phyloP scores from a whole-genome alignment of 306 rosid genomes.

The Pyrus pyrifolia region DNA sequence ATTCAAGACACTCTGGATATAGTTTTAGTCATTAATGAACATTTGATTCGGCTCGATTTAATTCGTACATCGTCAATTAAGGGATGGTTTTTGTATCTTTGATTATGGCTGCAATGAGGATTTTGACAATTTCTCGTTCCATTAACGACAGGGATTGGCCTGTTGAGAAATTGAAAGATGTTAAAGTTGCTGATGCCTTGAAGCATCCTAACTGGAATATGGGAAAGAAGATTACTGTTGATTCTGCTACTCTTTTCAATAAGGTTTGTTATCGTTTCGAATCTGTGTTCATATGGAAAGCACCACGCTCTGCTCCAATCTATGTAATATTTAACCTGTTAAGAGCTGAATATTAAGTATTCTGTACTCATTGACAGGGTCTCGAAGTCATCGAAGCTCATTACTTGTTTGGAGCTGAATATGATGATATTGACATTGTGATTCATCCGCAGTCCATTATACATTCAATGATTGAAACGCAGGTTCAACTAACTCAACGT shows the following conservation, averaged over 20 bases:
- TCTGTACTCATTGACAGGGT: slow-evolving; percentile 48
- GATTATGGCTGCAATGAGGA: background rate
- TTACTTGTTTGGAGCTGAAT: slow-evolving; percentile 91
- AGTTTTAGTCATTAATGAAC: background rate
- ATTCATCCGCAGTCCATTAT: slow-evolving; percentile 96
- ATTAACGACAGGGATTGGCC: slow-evolving; percentile 75
- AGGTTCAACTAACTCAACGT: slow-evolving; percentile 37
- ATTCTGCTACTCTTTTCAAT: slow-evolving; percentile 97
- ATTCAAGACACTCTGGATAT: background rate
- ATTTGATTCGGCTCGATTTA: background rate
- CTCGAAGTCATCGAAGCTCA: slow-evolving; percentile 98
- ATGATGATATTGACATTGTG: slow-evolving; percentile 80
- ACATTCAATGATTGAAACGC: slow-evolving; percentile 96
- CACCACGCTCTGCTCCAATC: background rate
- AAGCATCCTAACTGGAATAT: slow-evolving; percentile 99
- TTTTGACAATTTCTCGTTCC: background rate
- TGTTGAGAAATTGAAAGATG: slow-evolving; percentile 89
- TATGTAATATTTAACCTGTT: slow-evolving; percentile 3
- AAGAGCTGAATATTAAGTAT: slow-evolving; percentile 14
- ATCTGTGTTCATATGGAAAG: background rate
- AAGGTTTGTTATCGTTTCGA: slow-evolving; percentile 46
- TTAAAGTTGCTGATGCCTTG: slow-evolving; percentile 94
- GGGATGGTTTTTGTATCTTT: background rate
- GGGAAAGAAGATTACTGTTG: slow-evolving; percentile 99
- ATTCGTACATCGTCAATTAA: background rate